These are phyloP conservation scores for sweet orange (Citrus sinensis) DNA, from an alignment of 345 rosid genomes.

Conservation along the genomic window DVS_A1.0 CM039167.1:21500001-21500500, in stretches of 20 bases:
- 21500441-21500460: constrained; percentile 66
- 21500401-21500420: constrained; percentile 61
- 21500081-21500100: not conserved
- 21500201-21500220: constrained; percentile 76
- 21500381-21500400: constrained; percentile 63
- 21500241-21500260: constrained; percentile 86
- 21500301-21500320: constrained; percentile 11
- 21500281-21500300: constrained; percentile 42
- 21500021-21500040: not conserved
- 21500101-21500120: not conserved
- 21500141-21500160: not conserved
- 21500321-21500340: not conserved
- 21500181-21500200: constrained; percentile 7
- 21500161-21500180: not conserved
- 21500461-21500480: constrained; percentile 48
- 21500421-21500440: constrained; percentile 78
- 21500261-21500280: constrained; percentile 92
- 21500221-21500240: constrained; percentile 72
- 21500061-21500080: not conserved
- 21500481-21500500: not conserved
- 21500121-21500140: not conserved
- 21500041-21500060: not conserved
- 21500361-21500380: not conserved
- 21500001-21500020: not conserved
- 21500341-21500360: not conserved